Base-by-base conservation (phyloP, 345 rosid species). In the Xanthoceras sorbifolium region DNA sequence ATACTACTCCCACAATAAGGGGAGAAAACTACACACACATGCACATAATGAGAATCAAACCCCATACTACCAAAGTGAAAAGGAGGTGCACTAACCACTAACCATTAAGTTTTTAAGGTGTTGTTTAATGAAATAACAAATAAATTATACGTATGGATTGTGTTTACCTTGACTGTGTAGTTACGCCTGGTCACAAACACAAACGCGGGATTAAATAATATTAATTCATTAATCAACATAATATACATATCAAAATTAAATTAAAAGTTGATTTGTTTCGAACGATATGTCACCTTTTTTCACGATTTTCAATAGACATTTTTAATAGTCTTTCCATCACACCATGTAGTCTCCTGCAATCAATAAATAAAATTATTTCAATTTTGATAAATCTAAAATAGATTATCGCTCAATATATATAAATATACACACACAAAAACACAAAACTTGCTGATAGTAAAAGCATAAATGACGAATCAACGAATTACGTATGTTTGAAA, bases 121-220 rank as follows among this genome's bases (percentile, higher is more conserved):
- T 5, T 36, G 8, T 36, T 9, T 36, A 36, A 36, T 5, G 40
- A 36, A 36, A 36, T 36, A 36, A 36, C 9, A 36, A 36, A 36
- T 9, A 36, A 36, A 36, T 36, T 36, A 36, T n/a, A n/a, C n/a
- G n/a, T 15, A 50, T 17, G n/a, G 7, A 50, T 17, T 50, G n/a
- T 17, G n/a, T 17, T 36, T 79, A 73, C 83, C 71, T 60, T 31
- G 71, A 28, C 68, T 6, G 80, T 82, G 36, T 79, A 82, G 26
- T 20, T 64, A 67, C 67, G 77, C 82, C 82, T 82, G 76, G 1
- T 69, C 6, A 77, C 9, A 68, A 20, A 64, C 15, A 70, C 8
- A 38, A 54, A n/a, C 23, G 6, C 46, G 8, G 15, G 38, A n/a
- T 25, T 12, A 26, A 60, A 75, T 65, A 31, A 44, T 36, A 36